Base-by-base conservation (phyloP, 2,329 filamentous ascomycete genomes). In the Colletotrichum tanaceti region DNA sequence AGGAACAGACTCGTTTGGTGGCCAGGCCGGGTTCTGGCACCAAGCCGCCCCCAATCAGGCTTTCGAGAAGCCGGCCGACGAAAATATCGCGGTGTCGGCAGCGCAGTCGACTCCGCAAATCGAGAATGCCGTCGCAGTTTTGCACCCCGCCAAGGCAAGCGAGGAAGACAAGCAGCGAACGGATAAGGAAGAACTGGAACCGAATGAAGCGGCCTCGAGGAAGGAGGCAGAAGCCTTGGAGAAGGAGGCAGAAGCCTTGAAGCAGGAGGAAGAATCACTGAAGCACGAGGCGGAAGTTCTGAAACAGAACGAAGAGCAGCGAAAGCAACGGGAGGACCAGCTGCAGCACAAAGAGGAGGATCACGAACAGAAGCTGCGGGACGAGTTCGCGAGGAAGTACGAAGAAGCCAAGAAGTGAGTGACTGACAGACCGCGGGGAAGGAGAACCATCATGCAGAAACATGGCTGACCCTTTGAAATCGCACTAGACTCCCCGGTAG, bases 361-460 rank as follows among this genome's bases (percentile, higher is more conserved):
- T 18, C 71, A 77, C 24, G 73, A 77, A 53, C 76, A 75, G 68
- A 70, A 70, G 32, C 73, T 77, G 58, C 70, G 76, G 18, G 74
- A 78, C 28, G 74, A 77, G 24, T 75, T 76, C 52, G 72, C 73
- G 55, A 74, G 52, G 18, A 70, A 72, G 53, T 82, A 82, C 71
- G 77, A 78, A 63, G 77, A 77, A 18, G 80, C 79, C 20, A 75
- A 78, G 41, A 77, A 80, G 80, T 82, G 77, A 75, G 81, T 79
- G 32, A 58, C n/a, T 16, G 2, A 57, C 54, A n/a, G n/a, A n/a
- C n/a, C n/a, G n/a, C 46, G 38, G 4, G 28, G 28, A 32, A 7
- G 28, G 10, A 52, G 18, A 20, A 18, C 18, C 44, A 2, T 41
- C 65, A 58, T 18, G 58, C 46, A 14, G 28, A 7, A 32, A 32